These are phyloP conservation scores for Rosa chinensis DNA, from an alignment of 306 rosid species.

Conservation along the genomic window DNA sequence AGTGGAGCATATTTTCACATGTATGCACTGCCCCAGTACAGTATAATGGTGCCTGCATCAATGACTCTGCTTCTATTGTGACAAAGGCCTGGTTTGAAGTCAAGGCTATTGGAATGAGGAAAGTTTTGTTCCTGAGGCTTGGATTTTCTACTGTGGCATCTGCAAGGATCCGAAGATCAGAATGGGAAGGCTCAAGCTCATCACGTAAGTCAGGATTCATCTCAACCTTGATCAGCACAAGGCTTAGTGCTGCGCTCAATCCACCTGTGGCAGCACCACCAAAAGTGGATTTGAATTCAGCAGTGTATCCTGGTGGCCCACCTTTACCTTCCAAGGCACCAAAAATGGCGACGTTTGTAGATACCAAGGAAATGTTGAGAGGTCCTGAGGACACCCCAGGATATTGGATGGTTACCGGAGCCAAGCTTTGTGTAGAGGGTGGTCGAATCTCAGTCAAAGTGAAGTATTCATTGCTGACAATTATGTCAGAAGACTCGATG, in stretches of 20 bases:
- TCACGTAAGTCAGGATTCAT: constrained; percentile 78
- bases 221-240: constrained; percentile 69
- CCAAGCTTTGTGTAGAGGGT: constrained; percentile 66
- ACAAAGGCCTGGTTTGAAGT: constrained; percentile 91
- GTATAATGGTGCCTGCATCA: constrained; percentile 51
- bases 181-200: constrained; percentile 75
- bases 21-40: constrained; percentile 79
- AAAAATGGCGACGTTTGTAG: constrained; percentile 64
- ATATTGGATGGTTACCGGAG: constrained; percentile 94
- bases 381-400: constrained; percentile 90
- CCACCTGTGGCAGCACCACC: constrained; percentile 42
- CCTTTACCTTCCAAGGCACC: constrained; percentile 64
- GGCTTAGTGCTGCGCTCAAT: constrained; percentile 57
- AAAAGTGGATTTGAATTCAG: constrained; percentile 76
- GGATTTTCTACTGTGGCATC: constrained; percentile 74
- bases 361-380: constrained; percentile 69
- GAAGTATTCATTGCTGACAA: constrained; percentile 78
- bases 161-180: constrained; percentile 68
- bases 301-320: constrained; percentile 71
- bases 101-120: constrained; percentile 66
- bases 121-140: constrained; percentile 76
- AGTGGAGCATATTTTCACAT: constrained; percentile 81
- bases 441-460: constrained; percentile 71
- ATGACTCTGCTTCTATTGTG: constrained; percentile 62
- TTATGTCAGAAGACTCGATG: constrained; percentile 58